These are phyloP conservation scores for Epichloe bromicola DNA, from an alignment of 2,329 filamentous ascomycete species.

Conservation along the genomic window DNA sequence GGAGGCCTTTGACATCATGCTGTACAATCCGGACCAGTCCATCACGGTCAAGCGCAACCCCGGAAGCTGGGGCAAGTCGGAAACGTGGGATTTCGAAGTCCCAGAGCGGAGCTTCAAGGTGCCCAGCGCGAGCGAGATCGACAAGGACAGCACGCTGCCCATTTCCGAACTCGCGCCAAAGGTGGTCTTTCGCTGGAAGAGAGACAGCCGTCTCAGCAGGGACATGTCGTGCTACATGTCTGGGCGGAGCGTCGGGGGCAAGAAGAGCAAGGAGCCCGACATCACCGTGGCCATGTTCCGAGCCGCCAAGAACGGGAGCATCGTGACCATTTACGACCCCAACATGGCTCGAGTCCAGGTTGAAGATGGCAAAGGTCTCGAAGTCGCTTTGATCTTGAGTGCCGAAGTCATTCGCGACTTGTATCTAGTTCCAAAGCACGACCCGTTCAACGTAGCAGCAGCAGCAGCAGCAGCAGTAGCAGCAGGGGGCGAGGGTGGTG, in stretches of 20 bases:
- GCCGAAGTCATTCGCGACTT: constrained; percentile 54
- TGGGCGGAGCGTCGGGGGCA: constrained; percentile 62
- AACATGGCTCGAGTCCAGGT: constrained; percentile 84
- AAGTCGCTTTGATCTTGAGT: constrained; percentile 60
- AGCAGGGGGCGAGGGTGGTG: constrained; percentile 8
- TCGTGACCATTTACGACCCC: constrained; percentile 79
- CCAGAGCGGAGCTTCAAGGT: constrained; percentile 72
- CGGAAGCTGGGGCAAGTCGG: constrained; percentile 66
- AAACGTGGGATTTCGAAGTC: constrained; percentile 86
- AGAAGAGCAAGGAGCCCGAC: constrained; percentile 82
- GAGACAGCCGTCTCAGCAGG: constrained; percentile 72
- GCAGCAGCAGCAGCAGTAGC: constrained; percentile 30
- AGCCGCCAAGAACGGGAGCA: constrained; percentile 47
- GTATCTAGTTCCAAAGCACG: constrained; percentile 50
- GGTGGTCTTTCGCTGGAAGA: constrained; percentile 77
- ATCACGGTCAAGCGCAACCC: constrained; percentile 57
- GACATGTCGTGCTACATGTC: constrained; percentile 83
- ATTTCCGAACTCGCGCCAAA: constrained; percentile 48
- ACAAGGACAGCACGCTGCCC: constrained; percentile 45
- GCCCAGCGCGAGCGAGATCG: constrained; percentile 66
- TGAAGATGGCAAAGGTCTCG: constrained; percentile 86
- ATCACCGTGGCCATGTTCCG: constrained; percentile 88
- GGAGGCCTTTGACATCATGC: constrained; percentile 65
- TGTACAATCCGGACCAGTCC: constrained; percentile 89
- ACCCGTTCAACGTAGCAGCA: constrained; percentile 65